phyloP scores from a whole-genome alignment of 2,329 filamentous ascomycete genomes.

The Fusarium caatingaense region DNA sequence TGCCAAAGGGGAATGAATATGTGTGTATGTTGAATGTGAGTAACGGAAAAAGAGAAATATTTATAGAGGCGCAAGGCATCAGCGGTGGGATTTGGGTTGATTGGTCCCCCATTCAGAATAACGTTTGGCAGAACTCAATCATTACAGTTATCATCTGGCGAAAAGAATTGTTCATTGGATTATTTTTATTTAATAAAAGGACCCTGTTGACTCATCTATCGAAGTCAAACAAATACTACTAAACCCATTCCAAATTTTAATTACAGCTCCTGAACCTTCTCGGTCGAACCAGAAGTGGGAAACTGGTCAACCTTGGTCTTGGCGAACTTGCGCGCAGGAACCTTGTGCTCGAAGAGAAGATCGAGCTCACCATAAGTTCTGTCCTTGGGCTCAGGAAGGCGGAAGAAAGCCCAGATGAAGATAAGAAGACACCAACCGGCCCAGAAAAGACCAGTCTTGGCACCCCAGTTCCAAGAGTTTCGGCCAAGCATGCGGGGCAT shows the following conservation, averaged over 20 bases:
- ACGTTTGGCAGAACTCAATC: background rate
- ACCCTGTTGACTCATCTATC: background rate
- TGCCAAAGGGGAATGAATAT: background rate
- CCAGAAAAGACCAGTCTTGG: conserved; percentile 61
- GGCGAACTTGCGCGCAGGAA: conserved; percentile 56
- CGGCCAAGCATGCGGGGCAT: conserved; percentile 60
- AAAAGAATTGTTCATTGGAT: background rate
- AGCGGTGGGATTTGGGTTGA: rapidly evolving
- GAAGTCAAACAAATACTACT: background rate
- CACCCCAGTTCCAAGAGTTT: conserved; percentile 59
- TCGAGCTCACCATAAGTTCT: conserved; percentile 67
- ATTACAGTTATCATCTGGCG: background rate
- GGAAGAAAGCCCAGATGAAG: conserved; percentile 62
- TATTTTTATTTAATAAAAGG: background rate
- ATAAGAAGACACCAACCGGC: conserved; percentile 57
- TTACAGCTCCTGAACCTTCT: conserved; percentile 16
- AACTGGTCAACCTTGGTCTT: conserved; percentile 46
- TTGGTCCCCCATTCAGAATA: background rate
- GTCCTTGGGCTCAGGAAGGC: conserved; percentile 65
- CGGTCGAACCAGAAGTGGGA: conserved; percentile 2
- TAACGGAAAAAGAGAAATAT: background rate
- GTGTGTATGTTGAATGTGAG: background rate
- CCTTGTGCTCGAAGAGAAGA: conserved; percentile 61
- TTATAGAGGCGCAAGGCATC: background rate
- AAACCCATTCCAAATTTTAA: background rate